Evolutionary conservation across 1,139 yeast genomes (phyloP).

Genomic region (Debaryomyces subglobosus): DNA sequence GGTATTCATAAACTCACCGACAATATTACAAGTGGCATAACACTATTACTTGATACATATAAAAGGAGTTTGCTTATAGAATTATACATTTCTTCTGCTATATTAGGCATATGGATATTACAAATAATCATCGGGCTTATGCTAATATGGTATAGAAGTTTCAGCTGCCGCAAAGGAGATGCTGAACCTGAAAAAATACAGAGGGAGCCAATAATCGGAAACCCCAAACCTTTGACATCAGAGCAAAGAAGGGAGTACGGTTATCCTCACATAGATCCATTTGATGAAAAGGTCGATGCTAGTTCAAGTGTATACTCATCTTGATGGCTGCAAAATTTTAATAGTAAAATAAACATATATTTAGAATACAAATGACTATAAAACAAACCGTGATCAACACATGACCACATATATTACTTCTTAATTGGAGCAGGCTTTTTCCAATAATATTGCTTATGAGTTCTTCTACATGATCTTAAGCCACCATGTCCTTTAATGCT

Average conservation of each 20-base stretch:
- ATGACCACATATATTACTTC: slow-evolving; percentile 22
- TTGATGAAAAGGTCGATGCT: slow-evolving; percentile 10
- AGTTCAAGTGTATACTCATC: slow-evolving; percentile 13
- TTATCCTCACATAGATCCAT: slow-evolving; percentile 32
- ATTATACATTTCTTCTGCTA: slow-evolving; percentile 42
- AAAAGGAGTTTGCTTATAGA: slow-evolving; percentile 44
- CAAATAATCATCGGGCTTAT: slow-evolving; percentile 45
- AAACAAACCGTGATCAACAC: background rate
- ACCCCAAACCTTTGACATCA: slow-evolving; percentile 34
- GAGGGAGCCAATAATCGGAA: slow-evolving; percentile 19
- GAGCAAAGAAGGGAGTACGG: slow-evolving; percentile 32
- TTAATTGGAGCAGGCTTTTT: slow-evolving; percentile 66
- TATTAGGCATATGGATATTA: slow-evolving; percentile 52
- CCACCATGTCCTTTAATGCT: slow-evolving; percentile 82
- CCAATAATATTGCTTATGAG: slow-evolving; percentile 92
- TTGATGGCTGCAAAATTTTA: slow-evolving; percentile 7
- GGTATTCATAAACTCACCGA: slow-evolving; percentile 2
- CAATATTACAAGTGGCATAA: slow-evolving; percentile 1
- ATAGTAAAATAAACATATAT: slow-evolving; percentile 5
- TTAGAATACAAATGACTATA: slow-evolving; percentile 3
- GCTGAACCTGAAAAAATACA: slow-evolving; percentile 11
- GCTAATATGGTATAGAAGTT: slow-evolving; percentile 17
- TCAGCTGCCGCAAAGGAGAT: background rate
- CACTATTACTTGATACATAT: slow-evolving; percentile 31
- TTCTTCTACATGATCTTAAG: slow-evolving; percentile 85